Base-by-base conservation (phyloP, 1,284 basidiomycete species). In the Trametes polyzona region DNA sequence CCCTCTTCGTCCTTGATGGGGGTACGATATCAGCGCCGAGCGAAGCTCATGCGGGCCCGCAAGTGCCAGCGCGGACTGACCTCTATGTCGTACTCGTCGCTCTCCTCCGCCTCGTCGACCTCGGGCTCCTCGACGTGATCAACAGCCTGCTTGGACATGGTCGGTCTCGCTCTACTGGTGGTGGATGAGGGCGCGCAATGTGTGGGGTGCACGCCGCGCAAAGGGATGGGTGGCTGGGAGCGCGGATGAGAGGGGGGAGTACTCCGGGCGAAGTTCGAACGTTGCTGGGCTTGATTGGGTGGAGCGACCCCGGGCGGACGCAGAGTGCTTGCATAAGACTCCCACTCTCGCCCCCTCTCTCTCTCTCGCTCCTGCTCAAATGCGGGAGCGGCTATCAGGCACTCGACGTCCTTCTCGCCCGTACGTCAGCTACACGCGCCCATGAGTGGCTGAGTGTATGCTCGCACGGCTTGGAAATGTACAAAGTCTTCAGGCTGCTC, bases 41-140 rank as follows among this genome's bases (percentile, higher is more conserved):
- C n/a, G n/a, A n/a, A n/a, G n/a, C n/a, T n/a, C 21, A 10, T 2
- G 6, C 2, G 1, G 1, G 27, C 1, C 12, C 1, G 35, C 0
- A 24, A 12, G 7, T 27, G 5, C 10, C 10, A 3, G 19, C 9
- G 21, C 23, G 33, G 8, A 55, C 65, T 30, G 32, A 65, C 68
- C 58, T 66, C 68, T 29, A 70, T 52, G 50, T 70, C 68, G 41
- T 70, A 71, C 42, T 67, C 68, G 63, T 71, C 69, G 52, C 68
- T 69, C 60, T 71, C 69, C 52, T 71, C 68, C 7, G 50, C 65
- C 44, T 65, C 58, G 48, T 63, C 58, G 23, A 59, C 23, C 47
- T 59, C 57, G 29, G 62, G 58, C 49, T 67, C 56, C 46, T 61
- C 62, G 3, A 63, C 59, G 23, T 61, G 49, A 12, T 63, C 62